Evolutionary conservation across 148 eudicot species (phyloP).

Genomic region (Cornus controversa): DNA sequence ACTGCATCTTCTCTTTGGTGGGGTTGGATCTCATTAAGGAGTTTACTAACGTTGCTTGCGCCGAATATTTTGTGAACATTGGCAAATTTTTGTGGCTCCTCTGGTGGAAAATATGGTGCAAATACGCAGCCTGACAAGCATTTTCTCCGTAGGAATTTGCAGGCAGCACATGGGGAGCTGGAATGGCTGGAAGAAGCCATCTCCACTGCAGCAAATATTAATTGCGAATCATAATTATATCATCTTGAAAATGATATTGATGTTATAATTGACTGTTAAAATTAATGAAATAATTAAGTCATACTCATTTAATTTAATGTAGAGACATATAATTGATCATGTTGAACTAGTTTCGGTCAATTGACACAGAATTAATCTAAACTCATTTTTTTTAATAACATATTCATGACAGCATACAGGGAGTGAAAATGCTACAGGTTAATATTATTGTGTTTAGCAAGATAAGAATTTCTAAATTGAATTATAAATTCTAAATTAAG

Average conservation of each 20-base stretch:
- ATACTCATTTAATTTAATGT: neutral
- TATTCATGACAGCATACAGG: too few relatives aligned
- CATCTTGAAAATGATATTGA: too few relatives aligned
- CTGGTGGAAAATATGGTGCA: slow-evolving; percentile 53
- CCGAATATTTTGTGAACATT: slow-evolving; percentile 57
- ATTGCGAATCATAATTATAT: neutral
- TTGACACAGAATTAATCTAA: too few relatives aligned
- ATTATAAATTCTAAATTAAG: too few relatives aligned
- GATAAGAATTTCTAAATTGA: too few relatives aligned
- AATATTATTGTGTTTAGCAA: too few relatives aligned
- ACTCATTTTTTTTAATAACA: too few relatives aligned
- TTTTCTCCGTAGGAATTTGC: slow-evolving; percentile 57
- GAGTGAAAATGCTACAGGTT: too few relatives aligned
- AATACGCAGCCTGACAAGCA: slow-evolving; percentile 47
- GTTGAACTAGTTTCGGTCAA: too few relatives aligned
- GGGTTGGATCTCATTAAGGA: slow-evolving; percentile 47
- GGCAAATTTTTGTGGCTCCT: slow-evolving; percentile 46
- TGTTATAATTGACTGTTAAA: neutral
- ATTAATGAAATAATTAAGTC: neutral
- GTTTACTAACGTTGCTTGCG: slow-evolving; percentile 54
- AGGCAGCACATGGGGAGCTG: slow-evolving; percentile 52
- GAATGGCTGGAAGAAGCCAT: slow-evolving; percentile 52
- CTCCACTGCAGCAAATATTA: neutral
- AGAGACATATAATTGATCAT: neutral
- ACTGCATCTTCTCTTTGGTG: slow-evolving; percentile 64